Conservation (phyloP, 148 eudicot species). For the Amaranthus hypochondriacus region DNA sequence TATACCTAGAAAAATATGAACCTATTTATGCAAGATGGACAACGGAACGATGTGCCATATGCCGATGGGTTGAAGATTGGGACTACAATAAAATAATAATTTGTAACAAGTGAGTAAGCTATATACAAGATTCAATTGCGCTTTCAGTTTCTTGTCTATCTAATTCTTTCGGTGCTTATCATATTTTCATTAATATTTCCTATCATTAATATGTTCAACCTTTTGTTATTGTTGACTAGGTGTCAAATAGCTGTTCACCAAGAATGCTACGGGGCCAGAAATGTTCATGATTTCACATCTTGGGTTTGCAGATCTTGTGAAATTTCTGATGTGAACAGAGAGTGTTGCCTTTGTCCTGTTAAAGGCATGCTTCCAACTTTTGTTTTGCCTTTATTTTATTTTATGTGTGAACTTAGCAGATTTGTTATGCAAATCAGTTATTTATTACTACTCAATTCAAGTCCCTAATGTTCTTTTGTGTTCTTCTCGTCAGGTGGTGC, state of each 20-base stretch:
- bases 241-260: constrained; percentile 99
- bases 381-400: not conserved
- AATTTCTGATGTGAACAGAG: constrained; percentile 52
- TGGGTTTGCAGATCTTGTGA: constrained; percentile 99
- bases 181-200: not conserved
- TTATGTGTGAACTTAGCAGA: not conserved
- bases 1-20: constrained; percentile 52
- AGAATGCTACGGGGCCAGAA: constrained; percentile 84
- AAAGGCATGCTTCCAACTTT: constrained; percentile 49
- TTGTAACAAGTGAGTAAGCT: constrained; percentile 67
- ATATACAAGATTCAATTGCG: not conserved
- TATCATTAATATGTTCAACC: not conserved
- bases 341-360: constrained; percentile 95
- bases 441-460: constrained; percentile 5
- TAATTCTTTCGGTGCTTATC: not conserved
- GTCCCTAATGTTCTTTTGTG: not conserved
- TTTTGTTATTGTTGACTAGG: constrained; percentile 30
- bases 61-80: constrained; percentile 95
- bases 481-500: constrained; percentile 71
- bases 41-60: constrained; percentile 93
- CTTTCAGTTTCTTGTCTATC: not conserved
- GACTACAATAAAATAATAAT: constrained; percentile 86
- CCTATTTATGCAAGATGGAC: constrained; percentile 86
- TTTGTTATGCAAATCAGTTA: constrained; percentile 5
- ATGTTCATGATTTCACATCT: constrained; percentile 64